Conservation (phyloP, 495 filamentous ascomycete genomes). For the Aspergillus ostianus region DNA sequence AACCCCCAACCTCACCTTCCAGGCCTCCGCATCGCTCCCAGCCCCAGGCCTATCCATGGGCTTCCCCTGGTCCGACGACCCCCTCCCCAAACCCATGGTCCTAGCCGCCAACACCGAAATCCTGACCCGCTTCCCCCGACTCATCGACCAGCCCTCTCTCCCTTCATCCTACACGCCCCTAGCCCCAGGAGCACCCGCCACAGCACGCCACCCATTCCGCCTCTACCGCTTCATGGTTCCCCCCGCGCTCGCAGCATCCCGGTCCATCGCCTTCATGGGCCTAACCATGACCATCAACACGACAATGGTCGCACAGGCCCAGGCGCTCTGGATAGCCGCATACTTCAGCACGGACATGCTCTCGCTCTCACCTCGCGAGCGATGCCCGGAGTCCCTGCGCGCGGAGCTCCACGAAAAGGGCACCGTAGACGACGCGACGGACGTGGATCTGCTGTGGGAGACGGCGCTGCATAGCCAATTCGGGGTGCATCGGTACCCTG, state of each 20-base stretch:
- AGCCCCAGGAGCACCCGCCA: conserved; percentile 29
- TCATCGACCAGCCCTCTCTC: conserved; percentile 42
- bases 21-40: conserved; percentile 37
- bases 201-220: conserved; percentile 41
- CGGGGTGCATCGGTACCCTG: conserved; percentile 66
- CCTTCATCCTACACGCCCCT: conserved; percentile 33
- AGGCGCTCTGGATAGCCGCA: conserved; percentile 71
- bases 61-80: conserved; percentile 35
- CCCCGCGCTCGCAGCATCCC: conserved; percentile 51
- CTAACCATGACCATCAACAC: conserved; percentile 62
- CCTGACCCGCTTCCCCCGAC: conserved; percentile 61
- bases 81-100: conserved; percentile 26
- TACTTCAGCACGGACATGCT: conserved; percentile 52
- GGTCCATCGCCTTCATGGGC: conserved; percentile 68
- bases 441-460: conserved; percentile 47
- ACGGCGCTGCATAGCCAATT: conserved; percentile 65
- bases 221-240: conserved; percentile 73
- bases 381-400: conserved; percentile 22
- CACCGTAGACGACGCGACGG: not conserved
- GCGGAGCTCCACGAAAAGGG: not conserved
- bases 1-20: conserved; percentile 60
- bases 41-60: conserved; percentile 39
- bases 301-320: conserved; percentile 60
- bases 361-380: conserved; percentile 23
- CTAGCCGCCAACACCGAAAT: conserved; percentile 64